These are phyloP conservation scores for Cucumis cinereus DNA, from an alignment of 306 rosid species.

Conservation along the genomic window DNA sequence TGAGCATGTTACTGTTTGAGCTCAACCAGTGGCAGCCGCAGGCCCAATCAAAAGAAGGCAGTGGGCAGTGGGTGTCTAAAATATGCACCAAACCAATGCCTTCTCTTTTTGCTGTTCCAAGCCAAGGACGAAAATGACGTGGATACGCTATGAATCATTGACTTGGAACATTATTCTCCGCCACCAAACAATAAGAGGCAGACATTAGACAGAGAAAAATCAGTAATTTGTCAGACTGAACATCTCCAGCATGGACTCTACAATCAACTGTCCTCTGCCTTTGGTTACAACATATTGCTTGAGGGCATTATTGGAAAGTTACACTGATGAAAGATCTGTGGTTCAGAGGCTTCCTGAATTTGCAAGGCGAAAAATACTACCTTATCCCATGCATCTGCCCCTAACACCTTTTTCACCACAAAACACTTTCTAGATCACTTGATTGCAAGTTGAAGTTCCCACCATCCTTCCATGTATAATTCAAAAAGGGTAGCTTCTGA, in stretches of 20 bases:
- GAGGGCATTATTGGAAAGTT: slow-evolving; percentile 26
- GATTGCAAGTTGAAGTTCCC: slow-evolving; percentile 2
- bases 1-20: not conserved
- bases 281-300: not conserved
- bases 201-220: not conserved
- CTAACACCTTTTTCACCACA: slow-evolving; percentile 57
- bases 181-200: not conserved
- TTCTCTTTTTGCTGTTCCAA: not conserved
- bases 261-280: not conserved
- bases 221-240: not conserved
- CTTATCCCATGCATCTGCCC: slow-evolving; percentile 50
- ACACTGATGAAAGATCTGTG: slow-evolving; percentile 27
- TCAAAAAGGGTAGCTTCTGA: not conserved
- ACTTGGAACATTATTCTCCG: not conserved
- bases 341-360: slow-evolving; percentile 22
- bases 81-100: not conserved
- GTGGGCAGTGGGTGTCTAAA: not conserved
- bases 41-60: not conserved
- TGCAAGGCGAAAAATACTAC: slow-evolving; percentile 12
- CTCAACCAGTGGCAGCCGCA: not conserved
- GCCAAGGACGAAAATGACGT: not conserved
- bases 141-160: not conserved
- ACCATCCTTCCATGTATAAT: not conserved
- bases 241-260: not conserved
- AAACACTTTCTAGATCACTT: slow-evolving; percentile 17